Base-by-base conservation (phyloP, 805 yeast genomes). In the baker's yeast (Saccharomyces cerevisiae) region DNA sequence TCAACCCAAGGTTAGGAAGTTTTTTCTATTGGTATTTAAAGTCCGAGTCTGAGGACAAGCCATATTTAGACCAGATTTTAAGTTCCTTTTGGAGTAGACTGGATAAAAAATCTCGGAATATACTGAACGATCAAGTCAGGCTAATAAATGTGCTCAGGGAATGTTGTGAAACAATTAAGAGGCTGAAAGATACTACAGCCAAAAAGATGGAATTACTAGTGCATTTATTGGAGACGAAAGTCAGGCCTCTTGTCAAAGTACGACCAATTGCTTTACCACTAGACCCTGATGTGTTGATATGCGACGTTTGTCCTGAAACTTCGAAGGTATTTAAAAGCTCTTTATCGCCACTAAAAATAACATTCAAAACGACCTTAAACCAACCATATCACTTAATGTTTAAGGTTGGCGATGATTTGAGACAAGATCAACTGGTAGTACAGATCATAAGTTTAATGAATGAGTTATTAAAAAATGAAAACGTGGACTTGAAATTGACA, bases 371-470 rank as follows among this genome's bases (percentile, higher is more conserved):
- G 1, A 67, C 64, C 1, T 70, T 71, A 9, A 80, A 78, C 1
- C 70, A 67, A 0, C 74, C 71, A 52, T 94, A 89, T 68, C 83
- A 95, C 5, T 73, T 94, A 41, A 92, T 94, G 86, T 92, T 89
- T 72, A 94, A 94, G 69, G 87, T 87, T 51, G 99, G 99, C 13
- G 99, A 75, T 69, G 99, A 94, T 67, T 75, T 94, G 51, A 76
- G 98, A 56, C 99, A 94, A 69, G 99, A 94, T 73, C 99, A 94
- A 69, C 78, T 94, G 59, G 96, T 94, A n/a, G 87, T 90, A 50
- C 99, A 94, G 69, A 89, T 94, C 57, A 88, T 94, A 54, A 80
- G 85, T 54, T 73, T 94, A 55, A 94, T 94, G 96, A 96, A 94
- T 67, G 89, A 83, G 66, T 78, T 94, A 47, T 72, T 94, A 51